A percentile compares a stretch with the other conserved stretches of the same genome.
phyloP scores from a whole-genome alignment of 768 basidiomycete genomes.

The Boletus fagicola region DNA sequence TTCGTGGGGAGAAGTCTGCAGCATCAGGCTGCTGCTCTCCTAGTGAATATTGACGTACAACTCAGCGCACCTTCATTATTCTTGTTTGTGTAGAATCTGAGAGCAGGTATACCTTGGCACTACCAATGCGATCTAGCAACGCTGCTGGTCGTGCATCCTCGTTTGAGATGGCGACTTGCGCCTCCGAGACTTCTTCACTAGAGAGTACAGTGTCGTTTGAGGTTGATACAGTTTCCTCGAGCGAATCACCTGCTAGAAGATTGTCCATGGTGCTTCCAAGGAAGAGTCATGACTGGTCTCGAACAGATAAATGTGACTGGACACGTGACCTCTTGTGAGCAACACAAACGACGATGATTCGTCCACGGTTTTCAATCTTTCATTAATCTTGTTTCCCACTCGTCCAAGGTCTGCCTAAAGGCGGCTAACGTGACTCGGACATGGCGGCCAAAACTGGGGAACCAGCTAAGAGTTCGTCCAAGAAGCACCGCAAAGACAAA shows the following conservation, averaged over 20 bases:
- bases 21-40: conserved; percentile 46
- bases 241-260: conserved; percentile 35
- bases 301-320: not conserved
- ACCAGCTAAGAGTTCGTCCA: conserved; percentile 71
- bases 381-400: not conserved
- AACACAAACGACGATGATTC: no score
- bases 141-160: conserved; percentile 24
- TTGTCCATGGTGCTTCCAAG: conserved; percentile 45
- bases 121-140: conserved; percentile 69
- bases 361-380: not conserved
- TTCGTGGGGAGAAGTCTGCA: conserved; percentile 31
- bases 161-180: conserved; percentile 31
- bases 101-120: conserved; percentile 72
- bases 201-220: conserved; percentile 56
- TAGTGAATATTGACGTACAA: conserved; percentile 36
- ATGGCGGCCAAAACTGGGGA: conserved; percentile 35
- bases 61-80: conserved; percentile 71
- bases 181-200: conserved; percentile 51
- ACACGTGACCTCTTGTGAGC: conserved; percentile 20
- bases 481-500: conserved; percentile 90
- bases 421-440: not conserved
- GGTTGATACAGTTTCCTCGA: conserved; percentile 35
- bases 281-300: not conserved
- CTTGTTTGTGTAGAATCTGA: conserved; percentile 61
- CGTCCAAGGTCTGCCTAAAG: not conserved